Base-by-base conservation (phyloP, 306 rosid genomes). In the Alnus glutinosa region DNA sequence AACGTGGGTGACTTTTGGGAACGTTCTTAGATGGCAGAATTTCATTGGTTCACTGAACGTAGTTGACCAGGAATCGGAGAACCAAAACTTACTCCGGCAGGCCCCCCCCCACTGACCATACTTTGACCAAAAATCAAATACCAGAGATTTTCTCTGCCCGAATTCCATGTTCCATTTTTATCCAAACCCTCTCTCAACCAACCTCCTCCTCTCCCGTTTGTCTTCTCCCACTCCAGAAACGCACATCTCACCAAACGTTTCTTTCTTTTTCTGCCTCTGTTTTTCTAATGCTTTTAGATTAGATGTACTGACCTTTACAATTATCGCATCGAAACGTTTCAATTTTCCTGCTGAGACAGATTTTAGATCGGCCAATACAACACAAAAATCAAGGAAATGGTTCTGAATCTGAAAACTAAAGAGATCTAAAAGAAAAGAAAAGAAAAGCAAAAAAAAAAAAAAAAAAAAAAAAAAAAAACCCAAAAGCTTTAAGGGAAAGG, bases 201-300 rank as follows among this genome's bases (percentile, higher is more conserved):
- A 23, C 28, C 28, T 23, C 28, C 28, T 0, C 28, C 28, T 23
- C 0, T 23, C 28, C 28, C 28, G 28, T 23, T 23, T 23, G 28
- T 23, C 28, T 23, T 12, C 30, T 3, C 18, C 8, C 55, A 58
- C 55, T 55, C 50, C 68, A 58, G 11, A 77, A 70, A 30, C 88
- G 83, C 79, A 16, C 42, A 79, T 75, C 80, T 49, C 77, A 85
- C 85, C 76, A 58, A 78, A 49, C 52, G 4, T 49, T 49, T 49
- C 14, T 49, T 48, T 49, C 52, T 49, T 49, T 49, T 19, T 55
- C 62, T 55, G 19, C 62, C 9, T 19, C 28, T 0, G 30, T 55
- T 19, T 11, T 18, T 15, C 61, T 18, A 4, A 15, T 16, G 57
- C 18, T 23, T 23, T 23, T 54, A 5, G 58, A 54, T 54, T 18